phyloP scores from a whole-genome alignment of 805 yeast genomes.

The Hanseniaspora vineae region DNA sequence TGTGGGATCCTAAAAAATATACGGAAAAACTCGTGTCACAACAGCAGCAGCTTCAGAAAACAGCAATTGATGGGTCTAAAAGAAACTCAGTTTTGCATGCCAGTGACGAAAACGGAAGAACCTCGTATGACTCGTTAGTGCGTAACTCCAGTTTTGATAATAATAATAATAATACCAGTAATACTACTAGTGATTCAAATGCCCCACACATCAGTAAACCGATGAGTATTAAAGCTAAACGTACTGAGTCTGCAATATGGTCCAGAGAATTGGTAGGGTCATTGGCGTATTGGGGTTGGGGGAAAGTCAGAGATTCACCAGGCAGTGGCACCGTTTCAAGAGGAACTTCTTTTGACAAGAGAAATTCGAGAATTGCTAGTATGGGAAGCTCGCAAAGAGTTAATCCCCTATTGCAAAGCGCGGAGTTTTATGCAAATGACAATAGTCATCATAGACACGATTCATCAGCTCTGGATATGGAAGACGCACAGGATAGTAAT shows the following conservation, averaged over 20 bases:
- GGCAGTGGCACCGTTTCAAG: neutral
- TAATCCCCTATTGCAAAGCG: neutral
- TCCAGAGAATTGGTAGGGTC: slow-evolving; percentile 16
- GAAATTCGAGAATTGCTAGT: too few relatives aligned
- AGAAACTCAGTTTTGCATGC: too few relatives aligned
- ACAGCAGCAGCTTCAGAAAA: neutral
- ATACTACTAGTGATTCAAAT: neutral
- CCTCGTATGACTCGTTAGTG: too few relatives aligned
- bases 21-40: neutral
- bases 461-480: too few relatives aligned
- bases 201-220: slow-evolving; percentile 6
- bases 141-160: neutral
- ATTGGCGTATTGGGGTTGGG: slow-evolving; percentile 18
- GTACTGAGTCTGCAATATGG: slow-evolving; percentile 14
- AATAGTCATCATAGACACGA: too few relatives aligned
- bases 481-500: too few relatives aligned
- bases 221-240: slow-evolving; percentile 8
- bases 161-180: too few relatives aligned
- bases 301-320: slow-evolving; percentile 9
- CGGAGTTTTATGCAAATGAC: too few relatives aligned
- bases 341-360: too few relatives aligned
- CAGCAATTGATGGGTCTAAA: too few relatives aligned
- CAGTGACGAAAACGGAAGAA: too few relatives aligned
- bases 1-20: slow-evolving; percentile 1
- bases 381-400: neutral